A percentile compares a stretch with the other conserved stretches of the same genome.
phyloP scores from a whole-genome alignment of 768 basidiomycete species.

The Favolaschia claudopus region DNA sequence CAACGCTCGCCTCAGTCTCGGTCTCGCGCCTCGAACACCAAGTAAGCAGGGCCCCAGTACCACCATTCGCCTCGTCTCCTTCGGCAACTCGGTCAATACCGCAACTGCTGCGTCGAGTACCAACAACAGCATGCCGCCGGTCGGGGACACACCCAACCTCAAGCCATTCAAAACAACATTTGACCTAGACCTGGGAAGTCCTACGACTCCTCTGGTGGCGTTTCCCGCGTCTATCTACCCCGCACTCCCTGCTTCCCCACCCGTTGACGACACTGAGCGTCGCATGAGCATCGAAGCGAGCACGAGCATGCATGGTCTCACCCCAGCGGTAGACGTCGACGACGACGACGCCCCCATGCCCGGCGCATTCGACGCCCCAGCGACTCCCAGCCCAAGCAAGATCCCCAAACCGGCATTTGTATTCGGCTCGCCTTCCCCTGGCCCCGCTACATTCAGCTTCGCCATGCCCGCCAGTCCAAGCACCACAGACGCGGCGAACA shows the following conservation, averaged over 20 bases:
- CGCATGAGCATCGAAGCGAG: slow-evolving; percentile 24
- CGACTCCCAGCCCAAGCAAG: slow-evolving; percentile 11
- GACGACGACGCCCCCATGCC: slow-evolving; percentile 43
- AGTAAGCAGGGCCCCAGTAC: slow-evolving; percentile 53
- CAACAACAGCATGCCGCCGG: slow-evolving; percentile 23
- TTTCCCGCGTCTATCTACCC: slow-evolving; percentile 19
- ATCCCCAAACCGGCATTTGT: slow-evolving; percentile 60
- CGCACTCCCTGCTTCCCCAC: slow-evolving; percentile 20
- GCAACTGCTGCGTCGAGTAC: slow-evolving; percentile 24
- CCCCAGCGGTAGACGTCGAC: slow-evolving; percentile 30
- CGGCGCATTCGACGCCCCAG: slow-evolving; percentile 30
- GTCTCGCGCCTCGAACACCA: slow-evolving; percentile 49
- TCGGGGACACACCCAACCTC: slow-evolving; percentile 63
- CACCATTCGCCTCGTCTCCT: slow-evolving; percentile 59
- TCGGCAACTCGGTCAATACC: slow-evolving; percentile 39
- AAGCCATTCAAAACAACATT: slow-evolving; percentile 72
- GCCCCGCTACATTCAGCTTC: slow-evolving; percentile 66
- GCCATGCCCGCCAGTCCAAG: too few species aligned
- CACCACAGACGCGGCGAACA: slow-evolving; percentile 8
- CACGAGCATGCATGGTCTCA: background rate
- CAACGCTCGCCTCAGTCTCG: slow-evolving; percentile 68
- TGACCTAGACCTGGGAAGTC: slow-evolving; percentile 70
- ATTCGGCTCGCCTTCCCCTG: slow-evolving; percentile 79
- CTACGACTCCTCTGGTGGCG: slow-evolving; percentile 35
- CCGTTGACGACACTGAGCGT: slow-evolving; percentile 17